Evolutionary conservation across 208 protist species (phyloP).

Genomic region (Trypanosoma lewisi): DNA sequence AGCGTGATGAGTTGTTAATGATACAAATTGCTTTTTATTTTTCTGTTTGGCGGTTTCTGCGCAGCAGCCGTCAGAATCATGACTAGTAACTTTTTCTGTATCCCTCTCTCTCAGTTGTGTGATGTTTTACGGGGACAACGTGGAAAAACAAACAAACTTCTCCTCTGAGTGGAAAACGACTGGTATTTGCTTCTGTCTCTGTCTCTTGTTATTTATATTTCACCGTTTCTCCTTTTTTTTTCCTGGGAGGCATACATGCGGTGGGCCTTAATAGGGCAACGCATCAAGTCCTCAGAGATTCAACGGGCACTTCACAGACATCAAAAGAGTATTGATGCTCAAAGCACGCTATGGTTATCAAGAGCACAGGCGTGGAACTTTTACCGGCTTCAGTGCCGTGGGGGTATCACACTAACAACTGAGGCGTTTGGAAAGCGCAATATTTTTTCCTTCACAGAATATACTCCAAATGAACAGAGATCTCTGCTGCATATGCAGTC

Average conservation of each 20-base stretch:
- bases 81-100: too few species aligned
- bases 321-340: constrained; percentile 17
- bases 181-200: background rate
- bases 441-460: constrained; percentile 18
- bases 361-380: constrained; percentile 7
- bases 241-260: background rate
- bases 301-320: constrained; percentile 16
- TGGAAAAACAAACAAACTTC: too few species aligned
- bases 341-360: constrained; percentile 26
- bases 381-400: constrained; percentile 19
- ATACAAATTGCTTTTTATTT: too few species aligned
- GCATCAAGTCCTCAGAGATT: constrained; percentile 7
- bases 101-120: too few species aligned
- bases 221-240: background rate
- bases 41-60: too few species aligned
- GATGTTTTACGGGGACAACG: too few species aligned
- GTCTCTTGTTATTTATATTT: background rate
- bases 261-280: constrained; percentile 14
- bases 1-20: too few species aligned
- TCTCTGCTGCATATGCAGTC: constrained; percentile 4
- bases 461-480: constrained; percentile 1
- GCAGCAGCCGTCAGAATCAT: too few species aligned
- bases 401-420: constrained; percentile 4
- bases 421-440: background rate
- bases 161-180: too few species aligned